These are phyloP conservation scores for Dendrocalamus latiflorus DNA, from an alignment of 202 grass and related monocot genomes.

Conservation along the genomic window DNA sequence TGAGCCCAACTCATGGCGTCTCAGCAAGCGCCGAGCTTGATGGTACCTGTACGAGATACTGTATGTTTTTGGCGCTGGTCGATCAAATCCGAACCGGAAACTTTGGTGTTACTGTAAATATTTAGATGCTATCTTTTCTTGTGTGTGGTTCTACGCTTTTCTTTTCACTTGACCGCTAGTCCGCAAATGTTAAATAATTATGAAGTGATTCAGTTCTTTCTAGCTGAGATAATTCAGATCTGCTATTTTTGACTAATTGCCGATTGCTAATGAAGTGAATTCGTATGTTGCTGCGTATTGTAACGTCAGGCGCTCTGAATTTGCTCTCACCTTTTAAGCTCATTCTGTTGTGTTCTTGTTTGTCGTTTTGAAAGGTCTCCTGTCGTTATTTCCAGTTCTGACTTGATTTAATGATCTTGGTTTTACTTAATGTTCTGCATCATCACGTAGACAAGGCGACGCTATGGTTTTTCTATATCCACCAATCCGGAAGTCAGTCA, in stretches of 20 bases:
- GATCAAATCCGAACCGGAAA: conserved; percentile 11
- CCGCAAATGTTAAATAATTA: not conserved
- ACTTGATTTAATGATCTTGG: too few species aligned
- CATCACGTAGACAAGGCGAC: too few species aligned
- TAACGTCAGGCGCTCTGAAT: not conserved
- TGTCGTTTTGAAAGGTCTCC: too few species aligned
- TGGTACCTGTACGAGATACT: not conserved
- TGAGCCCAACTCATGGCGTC: conserved; percentile 46
- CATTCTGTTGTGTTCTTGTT: not conserved
- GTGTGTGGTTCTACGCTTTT: not conserved
- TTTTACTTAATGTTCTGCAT: too few species aligned
- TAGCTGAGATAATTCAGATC: not conserved
- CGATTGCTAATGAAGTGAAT: not conserved
- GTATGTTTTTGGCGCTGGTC: not conserved
- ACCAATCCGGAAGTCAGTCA: too few species aligned
- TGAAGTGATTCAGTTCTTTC: not conserved
- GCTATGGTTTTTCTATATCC: too few species aligned
- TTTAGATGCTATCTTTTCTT: not conserved
- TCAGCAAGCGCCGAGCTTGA: conserved; percentile 61
- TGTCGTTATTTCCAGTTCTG: too few species aligned
- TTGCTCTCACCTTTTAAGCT: not conserved
- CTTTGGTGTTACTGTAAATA: conserved; percentile 31
- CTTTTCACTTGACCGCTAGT: too few species aligned
- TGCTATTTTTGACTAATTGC: too few species aligned
- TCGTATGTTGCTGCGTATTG: not conserved